Evolutionary conservation across 2,329 filamentous ascomycete species (phyloP).

Genomic region (Botrytis aclada): DNA sequence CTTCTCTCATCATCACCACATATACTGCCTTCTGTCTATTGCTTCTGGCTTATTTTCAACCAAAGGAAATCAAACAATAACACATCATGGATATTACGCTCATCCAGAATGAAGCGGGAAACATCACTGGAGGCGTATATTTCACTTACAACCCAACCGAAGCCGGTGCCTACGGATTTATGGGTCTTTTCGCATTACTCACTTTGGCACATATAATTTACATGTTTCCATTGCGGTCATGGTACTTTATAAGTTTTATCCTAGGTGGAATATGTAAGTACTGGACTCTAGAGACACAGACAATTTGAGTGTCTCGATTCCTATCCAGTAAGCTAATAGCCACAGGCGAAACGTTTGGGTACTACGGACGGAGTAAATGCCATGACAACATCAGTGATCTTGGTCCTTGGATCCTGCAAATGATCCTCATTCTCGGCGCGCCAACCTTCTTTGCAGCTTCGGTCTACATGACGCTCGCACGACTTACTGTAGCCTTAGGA

Average conservation of each 20-base stretch:
- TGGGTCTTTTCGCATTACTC: conserved; percentile 23
- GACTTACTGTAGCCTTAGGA: conserved; percentile 40
- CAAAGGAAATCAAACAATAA: not conserved
- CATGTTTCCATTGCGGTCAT: conserved; percentile 24
- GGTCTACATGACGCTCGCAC: conserved; percentile 48
- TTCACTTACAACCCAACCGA: conserved; percentile 22
- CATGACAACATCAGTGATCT: not conserved
- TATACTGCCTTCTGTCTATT: no score
- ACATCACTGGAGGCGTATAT: not conserved
- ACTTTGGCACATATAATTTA: conserved; percentile 22
- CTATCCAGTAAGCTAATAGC: not conserved
- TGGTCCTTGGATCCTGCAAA: conserved; percentile 42
- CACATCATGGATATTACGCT: not conserved
- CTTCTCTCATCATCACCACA: not conserved
- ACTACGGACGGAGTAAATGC: conserved; percentile 20
- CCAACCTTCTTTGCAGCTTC: conserved; percentile 45
- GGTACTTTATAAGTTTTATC: conserved; percentile 26
- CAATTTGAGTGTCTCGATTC: not conserved
- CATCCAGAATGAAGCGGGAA: not conserved
- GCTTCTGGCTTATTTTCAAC: not conserved
- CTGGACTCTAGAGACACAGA: not conserved
- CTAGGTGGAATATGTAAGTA: conserved; percentile 25
- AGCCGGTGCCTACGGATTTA: conserved; percentile 24
- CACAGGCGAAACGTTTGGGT: conserved; percentile 24
- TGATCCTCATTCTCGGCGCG: conserved; percentile 43